These are phyloP conservation scores for Ilex aquifolium DNA, from an alignment of 257 asterid species.

Conservation along the genomic window DNA sequence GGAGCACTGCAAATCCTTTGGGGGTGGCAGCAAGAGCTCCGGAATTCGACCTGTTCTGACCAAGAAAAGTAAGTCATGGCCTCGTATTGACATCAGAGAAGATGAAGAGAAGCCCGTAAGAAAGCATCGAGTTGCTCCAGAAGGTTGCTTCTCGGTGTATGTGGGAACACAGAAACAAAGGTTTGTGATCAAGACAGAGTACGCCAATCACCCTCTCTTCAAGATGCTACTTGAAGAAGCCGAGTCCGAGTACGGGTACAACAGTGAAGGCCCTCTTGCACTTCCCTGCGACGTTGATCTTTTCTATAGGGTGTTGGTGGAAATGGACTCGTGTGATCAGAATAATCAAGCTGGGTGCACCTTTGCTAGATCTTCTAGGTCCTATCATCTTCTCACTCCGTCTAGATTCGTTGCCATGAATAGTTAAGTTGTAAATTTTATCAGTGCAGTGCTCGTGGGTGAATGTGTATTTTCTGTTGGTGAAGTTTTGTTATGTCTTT, in stretches of 20 bases:
- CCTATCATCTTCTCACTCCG: constrained; percentile 23
- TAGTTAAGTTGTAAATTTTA: constrained; percentile 13
- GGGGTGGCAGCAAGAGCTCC: constrained; percentile 23
- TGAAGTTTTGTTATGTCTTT: no score
- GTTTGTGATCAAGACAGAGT: constrained; percentile 42
- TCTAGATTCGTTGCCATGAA: constrained; percentile 9
- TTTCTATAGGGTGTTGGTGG: constrained; percentile 34
- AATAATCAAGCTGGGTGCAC: constrained; percentile 6
- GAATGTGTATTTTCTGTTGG: no score
- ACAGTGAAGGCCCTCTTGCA: constrained; percentile 42
- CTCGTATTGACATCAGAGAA: neutral
- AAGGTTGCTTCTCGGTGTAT: constrained; percentile 52
- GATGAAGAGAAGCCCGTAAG: neutral
- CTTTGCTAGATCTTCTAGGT: constrained; percentile 18
- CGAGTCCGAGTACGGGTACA: constrained; percentile 52
- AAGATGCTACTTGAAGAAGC: constrained; percentile 55
- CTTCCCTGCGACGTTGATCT: constrained; percentile 52
- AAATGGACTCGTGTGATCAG: constrained; percentile 31
- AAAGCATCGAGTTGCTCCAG: constrained; percentile 25
- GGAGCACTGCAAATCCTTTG: constrained; percentile 49
- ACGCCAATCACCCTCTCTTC: constrained; percentile 52
- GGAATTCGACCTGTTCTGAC: constrained; percentile 3
- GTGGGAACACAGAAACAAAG: constrained; percentile 45
- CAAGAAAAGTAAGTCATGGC: constrained; percentile 28
- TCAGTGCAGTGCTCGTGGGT: no score